These are phyloP conservation scores for Plasmodium coatneyi DNA, from an alignment of 169 alveolate genomes.

Conservation along the genomic window DNA sequence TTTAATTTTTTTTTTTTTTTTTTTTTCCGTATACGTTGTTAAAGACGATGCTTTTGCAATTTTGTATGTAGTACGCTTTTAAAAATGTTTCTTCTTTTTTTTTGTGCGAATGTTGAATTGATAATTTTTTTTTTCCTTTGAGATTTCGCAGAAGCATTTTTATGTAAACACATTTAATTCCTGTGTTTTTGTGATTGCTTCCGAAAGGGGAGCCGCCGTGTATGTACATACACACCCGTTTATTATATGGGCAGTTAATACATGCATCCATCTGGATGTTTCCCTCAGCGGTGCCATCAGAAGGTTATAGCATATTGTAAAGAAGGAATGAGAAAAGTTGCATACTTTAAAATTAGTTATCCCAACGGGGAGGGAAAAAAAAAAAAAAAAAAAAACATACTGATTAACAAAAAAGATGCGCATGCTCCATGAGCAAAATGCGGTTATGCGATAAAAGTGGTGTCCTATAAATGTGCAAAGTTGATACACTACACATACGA, in stretches of 20 bases:
- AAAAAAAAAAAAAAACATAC: background rate
- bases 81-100: background rate
- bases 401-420: slow-evolving; percentile 73
- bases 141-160: background rate
- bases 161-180: background rate
- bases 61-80: background rate
- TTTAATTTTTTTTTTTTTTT: background rate
- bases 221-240: background rate
- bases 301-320: background rate
- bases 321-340: background rate
- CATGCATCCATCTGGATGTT: background rate
- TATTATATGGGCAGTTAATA: background rate
- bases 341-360: background rate
- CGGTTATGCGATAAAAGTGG: background rate
- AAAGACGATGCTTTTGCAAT: background rate
- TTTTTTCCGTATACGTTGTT: background rate
- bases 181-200: background rate
- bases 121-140: background rate
- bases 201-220: background rate
- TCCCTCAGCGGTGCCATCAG: background rate
- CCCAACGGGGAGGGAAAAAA: background rate
- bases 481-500: background rate
- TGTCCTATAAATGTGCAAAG: background rate
- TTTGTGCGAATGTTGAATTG: background rate
- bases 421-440: slow-evolving; percentile 77